Evolutionary conservation across 129 eudicot species (phyloP).

Genomic region (Dittrichia graveolens): DNA sequence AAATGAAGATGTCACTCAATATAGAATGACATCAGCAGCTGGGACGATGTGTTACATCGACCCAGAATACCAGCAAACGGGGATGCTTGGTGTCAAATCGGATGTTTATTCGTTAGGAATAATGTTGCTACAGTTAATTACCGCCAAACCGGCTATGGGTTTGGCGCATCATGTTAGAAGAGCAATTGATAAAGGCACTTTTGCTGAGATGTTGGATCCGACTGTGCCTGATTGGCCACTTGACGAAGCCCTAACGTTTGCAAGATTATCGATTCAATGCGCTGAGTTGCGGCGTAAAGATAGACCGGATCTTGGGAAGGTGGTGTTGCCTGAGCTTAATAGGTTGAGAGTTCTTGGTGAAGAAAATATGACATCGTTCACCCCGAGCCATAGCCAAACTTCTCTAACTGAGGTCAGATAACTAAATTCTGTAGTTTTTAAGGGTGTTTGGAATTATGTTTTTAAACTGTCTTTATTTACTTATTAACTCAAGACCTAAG

Average conservation of each 20-base stretch:
- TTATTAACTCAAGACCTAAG: constrained; percentile 11
- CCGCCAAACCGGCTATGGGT: constrained; percentile 65
- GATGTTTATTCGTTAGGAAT: constrained; percentile 61
- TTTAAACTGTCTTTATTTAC: no score
- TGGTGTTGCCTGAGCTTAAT: constrained; percentile 54
- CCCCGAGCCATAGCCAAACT: constrained; percentile 5
- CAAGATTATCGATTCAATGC: constrained; percentile 51
- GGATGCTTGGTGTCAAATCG: constrained; percentile 61
- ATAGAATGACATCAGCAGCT: constrained; percentile 61
- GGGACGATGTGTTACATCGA: constrained; percentile 70
- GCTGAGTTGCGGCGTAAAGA: constrained; percentile 60
- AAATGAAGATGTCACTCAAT: constrained; percentile 51
- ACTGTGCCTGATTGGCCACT: constrained; percentile 53
- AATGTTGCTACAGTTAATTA: constrained; percentile 57
- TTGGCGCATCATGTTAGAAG: constrained; percentile 46
- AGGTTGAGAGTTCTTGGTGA: constrained; percentile 48
- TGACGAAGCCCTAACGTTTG: constrained; percentile 47
- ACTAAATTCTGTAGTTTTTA: neutral
- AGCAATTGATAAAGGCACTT: constrained; percentile 45
- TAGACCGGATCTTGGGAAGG: constrained; percentile 56
- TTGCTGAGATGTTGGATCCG: constrained; percentile 50
- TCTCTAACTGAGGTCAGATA: constrained; percentile 9
- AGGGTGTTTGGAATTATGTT: no score
- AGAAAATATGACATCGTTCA: constrained; percentile 32
- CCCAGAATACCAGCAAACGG: constrained; percentile 66